Percentiles rank a stretch among this genome's conserved stretches.
These are phyloP conservation scores for Phytophthora fragariae DNA, from an alignment of 352 stramenopile genomes.

Conservation along the genomic window DNA sequence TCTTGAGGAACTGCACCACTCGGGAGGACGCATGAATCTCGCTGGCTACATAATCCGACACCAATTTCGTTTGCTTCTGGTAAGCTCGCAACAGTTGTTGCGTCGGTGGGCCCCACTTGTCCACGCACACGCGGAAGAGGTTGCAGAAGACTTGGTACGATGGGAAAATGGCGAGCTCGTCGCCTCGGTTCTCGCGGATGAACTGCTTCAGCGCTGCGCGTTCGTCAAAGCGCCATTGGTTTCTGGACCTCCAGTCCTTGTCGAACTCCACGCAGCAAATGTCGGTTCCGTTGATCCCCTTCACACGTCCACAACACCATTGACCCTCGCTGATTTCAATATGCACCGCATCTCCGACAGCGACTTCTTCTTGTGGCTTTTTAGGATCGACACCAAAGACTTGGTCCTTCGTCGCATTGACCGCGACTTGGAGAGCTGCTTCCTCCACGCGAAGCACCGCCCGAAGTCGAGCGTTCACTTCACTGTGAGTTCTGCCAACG, in stretches of 20 bases:
- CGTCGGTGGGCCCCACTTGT: slow-evolving; percentile 43
- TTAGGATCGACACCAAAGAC: not conserved
- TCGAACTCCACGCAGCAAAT: slow-evolving; percentile 11
- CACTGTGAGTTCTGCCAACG: not conserved
- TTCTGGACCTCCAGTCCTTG: not conserved
- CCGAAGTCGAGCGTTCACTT: slow-evolving; percentile 29
- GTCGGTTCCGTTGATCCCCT: slow-evolving; percentile 4
- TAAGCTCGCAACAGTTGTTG: slow-evolving; percentile 39
- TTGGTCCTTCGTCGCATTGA: slow-evolving; percentile 28
- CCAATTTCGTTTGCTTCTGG: slow-evolving; percentile 33
- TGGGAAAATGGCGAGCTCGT: slow-evolving; percentile 49
- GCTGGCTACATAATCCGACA: slow-evolving; percentile 34
- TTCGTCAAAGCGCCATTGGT: slow-evolving; percentile 17
- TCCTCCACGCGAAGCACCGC: slow-evolving; percentile 46
- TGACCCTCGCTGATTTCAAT: slow-evolving; percentile 14
- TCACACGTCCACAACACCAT: slow-evolving; percentile 21
- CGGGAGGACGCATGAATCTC: slow-evolving; percentile 20
- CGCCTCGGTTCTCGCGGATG: slow-evolving; percentile 43
- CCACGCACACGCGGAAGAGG: slow-evolving; percentile 50
- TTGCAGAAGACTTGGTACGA: slow-evolving; percentile 56
- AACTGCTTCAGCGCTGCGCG: slow-evolving; percentile 32
- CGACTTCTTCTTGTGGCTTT: slow-evolving; percentile 25
- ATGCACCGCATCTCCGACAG: slow-evolving; percentile 26
- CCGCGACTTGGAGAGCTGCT: slow-evolving; percentile 21
- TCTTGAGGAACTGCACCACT: slow-evolving; percentile 40